Percentiles rank a stretch among this genome's conserved stretches.
phyloP scores from a whole-genome alignment of 2,329 filamentous ascomycete species.

The Coniochaeta sp. region DNA sequence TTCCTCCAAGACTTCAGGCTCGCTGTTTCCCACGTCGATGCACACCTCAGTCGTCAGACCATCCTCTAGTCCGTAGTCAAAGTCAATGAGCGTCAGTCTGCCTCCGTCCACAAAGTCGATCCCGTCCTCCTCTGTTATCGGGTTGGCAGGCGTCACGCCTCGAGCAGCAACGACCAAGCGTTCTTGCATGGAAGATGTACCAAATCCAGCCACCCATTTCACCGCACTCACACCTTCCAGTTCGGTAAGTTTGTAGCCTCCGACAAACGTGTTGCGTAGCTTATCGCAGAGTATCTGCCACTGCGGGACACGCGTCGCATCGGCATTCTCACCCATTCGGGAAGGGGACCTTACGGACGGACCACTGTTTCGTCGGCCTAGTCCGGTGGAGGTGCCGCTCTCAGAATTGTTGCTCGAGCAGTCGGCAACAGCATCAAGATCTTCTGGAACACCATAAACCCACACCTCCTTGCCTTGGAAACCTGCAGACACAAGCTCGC shows the following conservation, averaged over 20 bases:
- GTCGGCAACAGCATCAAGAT: slow-evolving; percentile 56
- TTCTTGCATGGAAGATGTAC: slow-evolving; percentile 40
- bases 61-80: slow-evolving; percentile 54
- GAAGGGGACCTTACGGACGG: slow-evolving; percentile 31
- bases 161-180: slow-evolving; percentile 65
- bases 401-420: slow-evolving; percentile 21
- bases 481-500: slow-evolving; percentile 66
- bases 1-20: slow-evolving; percentile 65
- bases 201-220: slow-evolving; percentile 61
- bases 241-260: slow-evolving; percentile 58
- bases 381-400: slow-evolving; percentile 15
- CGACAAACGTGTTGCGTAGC: slow-evolving; percentile 62
- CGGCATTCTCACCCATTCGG: slow-evolving; percentile 26
- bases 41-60: slow-evolving; percentile 52
- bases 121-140: slow-evolving; percentile 60
- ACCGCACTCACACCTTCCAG: slow-evolving; percentile 60
- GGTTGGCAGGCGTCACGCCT: slow-evolving; percentile 54
- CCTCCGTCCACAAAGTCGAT: slow-evolving; percentile 74
- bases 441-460: slow-evolving; percentile 72
- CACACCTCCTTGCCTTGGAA: slow-evolving; percentile 68
- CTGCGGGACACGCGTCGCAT: slow-evolving; percentile 44
- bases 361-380: slow-evolving; percentile 33
- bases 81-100: slow-evolving; percentile 66
- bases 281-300: slow-evolving; percentile 66
- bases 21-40: slow-evolving; percentile 66